Base-by-base conservation (phyloP, 2,329 filamentous ascomycete genomes). In the Cladophialophora chaetospira region DNA sequence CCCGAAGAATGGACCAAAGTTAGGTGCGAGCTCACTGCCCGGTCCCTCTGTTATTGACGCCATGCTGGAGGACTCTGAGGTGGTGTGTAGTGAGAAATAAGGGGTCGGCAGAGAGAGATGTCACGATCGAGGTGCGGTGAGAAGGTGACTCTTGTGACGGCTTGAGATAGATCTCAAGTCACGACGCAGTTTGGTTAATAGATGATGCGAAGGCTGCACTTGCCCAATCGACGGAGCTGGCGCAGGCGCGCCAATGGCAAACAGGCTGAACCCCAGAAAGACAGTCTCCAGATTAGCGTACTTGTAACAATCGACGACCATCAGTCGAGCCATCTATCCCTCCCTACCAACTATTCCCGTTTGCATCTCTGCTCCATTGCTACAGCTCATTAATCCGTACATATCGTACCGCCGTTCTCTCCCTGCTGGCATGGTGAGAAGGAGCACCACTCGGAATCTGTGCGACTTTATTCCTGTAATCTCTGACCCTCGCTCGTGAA, bases 1-100 rank as follows among this genome's bases (percentile, higher is more conserved):
- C 71, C 84, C 84, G 68, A 87, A 79, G 76, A 87, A 87, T 45
- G 84, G 83, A 68, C 84, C 84, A 68, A 86, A 87, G 72, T 82
- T 82, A 64, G 84, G 84, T 55, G 83, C 73, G 60, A 79, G 72
- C 58, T 82, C 79, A 61, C 75, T 81, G 45, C 71, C 69, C 17
- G 57, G 58, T 25, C 57, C 54, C 33, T 63, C 58, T 73, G 77
- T 76, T 58, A 56, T 74, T 67, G 54, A 36, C 13, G 63, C 49
- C 63, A 65, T 65, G 38, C 28, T 61, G 55, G 6, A 6, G 28
- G 38, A 44, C 35, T 46, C n/a, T 26, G 53, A 17, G 17, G 17
- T 4, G 15, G n/a, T n/a, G n/a, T n/a, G n/a, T n/a, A n/a, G n/a
- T n/a, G n/a, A n/a, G n/a, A n/a, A n/a, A n/a, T n/a, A n/a, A n/a